Evolutionary conservation across 1,284 basidiomycete genomes (phyloP).

Genomic region (Malassezia sympodialis): DNA sequence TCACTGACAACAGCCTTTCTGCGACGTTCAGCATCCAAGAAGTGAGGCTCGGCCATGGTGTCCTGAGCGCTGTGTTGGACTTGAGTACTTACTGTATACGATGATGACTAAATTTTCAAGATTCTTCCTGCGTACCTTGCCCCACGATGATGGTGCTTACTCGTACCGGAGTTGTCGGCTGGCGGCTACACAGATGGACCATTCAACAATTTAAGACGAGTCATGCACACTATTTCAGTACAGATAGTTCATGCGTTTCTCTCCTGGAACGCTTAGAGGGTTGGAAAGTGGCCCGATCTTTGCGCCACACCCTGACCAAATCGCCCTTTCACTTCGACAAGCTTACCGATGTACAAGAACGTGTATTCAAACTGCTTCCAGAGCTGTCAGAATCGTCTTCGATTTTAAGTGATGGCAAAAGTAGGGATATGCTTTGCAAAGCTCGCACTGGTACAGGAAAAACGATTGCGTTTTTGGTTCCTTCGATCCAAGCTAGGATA

Average conservation of each 20-base stretch:
- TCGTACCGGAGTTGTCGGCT: neutral
- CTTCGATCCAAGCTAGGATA: conserved; percentile 44
- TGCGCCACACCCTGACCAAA: conserved; percentile 37
- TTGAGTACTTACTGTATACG: neutral
- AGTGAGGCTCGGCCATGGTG: conserved; percentile 13
- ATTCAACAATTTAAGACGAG: neutral
- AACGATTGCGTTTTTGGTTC: conserved; percentile 47
- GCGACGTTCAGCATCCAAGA: conserved; percentile 6
- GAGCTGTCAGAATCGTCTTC: conserved; percentile 37
- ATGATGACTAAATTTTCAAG: neutral
- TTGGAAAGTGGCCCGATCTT: neutral
- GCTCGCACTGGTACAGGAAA: conserved; percentile 48
- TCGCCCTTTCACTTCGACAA: conserved; percentile 62
- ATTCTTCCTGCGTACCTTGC: neutral
- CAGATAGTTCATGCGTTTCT: neutral
- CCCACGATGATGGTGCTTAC: neutral
- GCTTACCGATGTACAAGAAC: conserved; percentile 77
- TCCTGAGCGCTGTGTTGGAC: neutral
- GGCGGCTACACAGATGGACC: neutral
- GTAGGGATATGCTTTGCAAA: conserved; percentile 46
- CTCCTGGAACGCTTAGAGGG: neutral
- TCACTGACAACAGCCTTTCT: neutral
- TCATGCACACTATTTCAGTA: neutral
- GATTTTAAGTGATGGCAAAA: conserved; percentile 34
- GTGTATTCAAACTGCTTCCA: conserved; percentile 59